Base-by-base conservation (phyloP, 805 yeast genomes). In the Hanseniaspora nectarophila region DNA sequence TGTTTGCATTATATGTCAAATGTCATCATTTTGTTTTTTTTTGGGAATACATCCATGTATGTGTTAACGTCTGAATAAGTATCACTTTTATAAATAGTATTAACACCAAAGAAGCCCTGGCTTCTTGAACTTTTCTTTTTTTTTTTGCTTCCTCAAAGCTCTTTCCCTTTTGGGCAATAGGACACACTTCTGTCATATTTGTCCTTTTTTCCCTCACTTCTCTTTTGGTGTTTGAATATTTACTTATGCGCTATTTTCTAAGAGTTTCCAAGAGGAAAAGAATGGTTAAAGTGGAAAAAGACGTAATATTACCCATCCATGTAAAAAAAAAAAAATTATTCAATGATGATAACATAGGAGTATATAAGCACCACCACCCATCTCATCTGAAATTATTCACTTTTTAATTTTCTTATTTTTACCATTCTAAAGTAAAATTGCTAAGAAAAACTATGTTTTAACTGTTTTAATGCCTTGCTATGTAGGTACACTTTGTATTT, bases 381-480 rank as follows among this genome's bases (percentile, higher is more conserved):
- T 37, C 40, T 20, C 40, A 37, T 37, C 40, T 6, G 24, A 13
- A 4, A 24, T 45, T 18, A 8, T 21, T 44, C 9, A 9, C 9
- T 21, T 6, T 21, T 34, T 26, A 15, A 13, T 13, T 43, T 31
- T 12, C 20, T n/a, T 28, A 12, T 32, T 43, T 12, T 3, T 15
- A 20, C 18, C 5, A 18, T 31, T 7, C 20, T 20, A 21, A 24
- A 16, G 1, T 13, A 37, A 37, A 29, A 35, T 10, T 29, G 29
- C 21, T 37, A 48, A 26, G 34, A 34, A 42, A 42, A 49, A 49
- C 46, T 49, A 47, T 47, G 51, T 47, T 47, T 47, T 47, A 39
- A 47, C 42, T 39, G 28, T n/a, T 38, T 32, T 39, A 40, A 40
- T 13, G 23, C 13, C 39, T 31, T 43, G 33, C 23, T 43, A 23